Evolutionary conservation across 1,284 basidiomycete genomes (phyloP).

Genomic region (Cryptococcus wingfieldii): DNA sequence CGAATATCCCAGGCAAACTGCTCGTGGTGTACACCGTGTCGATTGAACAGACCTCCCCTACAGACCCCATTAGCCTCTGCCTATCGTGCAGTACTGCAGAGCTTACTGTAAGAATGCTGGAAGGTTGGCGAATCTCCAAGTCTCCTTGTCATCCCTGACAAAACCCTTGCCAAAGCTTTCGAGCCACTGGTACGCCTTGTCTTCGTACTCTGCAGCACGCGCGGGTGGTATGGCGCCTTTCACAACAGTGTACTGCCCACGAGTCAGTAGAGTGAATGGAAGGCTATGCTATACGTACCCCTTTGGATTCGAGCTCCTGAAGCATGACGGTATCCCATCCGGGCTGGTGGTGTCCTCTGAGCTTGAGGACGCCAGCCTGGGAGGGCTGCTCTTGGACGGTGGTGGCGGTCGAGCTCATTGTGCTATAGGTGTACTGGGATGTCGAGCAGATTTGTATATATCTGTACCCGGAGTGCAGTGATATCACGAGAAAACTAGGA

Average conservation of each 20-base stretch:
- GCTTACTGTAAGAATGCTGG: constrained; percentile 38
- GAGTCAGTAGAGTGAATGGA: not conserved
- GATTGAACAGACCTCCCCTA: constrained; percentile 38
- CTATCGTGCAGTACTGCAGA: not conserved
- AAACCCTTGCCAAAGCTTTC: constrained; percentile 45
- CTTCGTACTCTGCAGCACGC: constrained; percentile 35
- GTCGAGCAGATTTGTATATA: no score
- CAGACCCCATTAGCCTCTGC: no score
- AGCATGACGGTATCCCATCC: constrained; percentile 8
- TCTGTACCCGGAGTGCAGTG: no score
- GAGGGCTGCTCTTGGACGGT: no score
- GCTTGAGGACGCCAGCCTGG: constrained; percentile 16
- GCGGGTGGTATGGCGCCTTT: constrained; percentile 35
- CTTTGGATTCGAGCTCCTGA: constrained; percentile 25
- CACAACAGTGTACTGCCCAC: constrained; percentile 36
- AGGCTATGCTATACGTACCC: constrained; percentile 18
- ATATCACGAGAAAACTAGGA: no score
- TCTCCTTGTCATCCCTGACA: constrained; percentile 42
- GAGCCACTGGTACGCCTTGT: constrained; percentile 42
- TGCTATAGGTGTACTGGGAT: no score
- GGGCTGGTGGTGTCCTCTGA: constrained; percentile 14
- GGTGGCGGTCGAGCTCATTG: no score
- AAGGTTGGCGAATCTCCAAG: constrained; percentile 41
- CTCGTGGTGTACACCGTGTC: constrained; percentile 44
- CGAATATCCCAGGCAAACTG: constrained; percentile 44